These are phyloP conservation scores for Amphibolis antarctica DNA, from an alignment of 106 monocot species.

Conservation along the genomic window DNA sequence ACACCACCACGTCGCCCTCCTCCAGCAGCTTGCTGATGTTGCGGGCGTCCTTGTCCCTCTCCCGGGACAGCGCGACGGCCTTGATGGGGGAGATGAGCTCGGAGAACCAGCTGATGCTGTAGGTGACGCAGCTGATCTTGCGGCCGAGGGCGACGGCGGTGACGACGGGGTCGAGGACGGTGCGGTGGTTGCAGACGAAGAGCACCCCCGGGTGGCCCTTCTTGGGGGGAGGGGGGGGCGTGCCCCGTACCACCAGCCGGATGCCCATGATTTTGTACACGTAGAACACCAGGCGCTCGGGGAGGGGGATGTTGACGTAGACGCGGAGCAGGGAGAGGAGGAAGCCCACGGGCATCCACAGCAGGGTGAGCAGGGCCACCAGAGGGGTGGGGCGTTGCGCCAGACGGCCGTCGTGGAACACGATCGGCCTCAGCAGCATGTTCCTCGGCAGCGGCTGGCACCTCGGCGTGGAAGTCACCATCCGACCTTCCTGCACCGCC, in stretches of 20 bases:
- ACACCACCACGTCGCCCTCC: constrained; percentile 28
- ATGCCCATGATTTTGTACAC: constrained; percentile 31
- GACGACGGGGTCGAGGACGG: constrained; percentile 27
- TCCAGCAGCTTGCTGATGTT: constrained; percentile 49
- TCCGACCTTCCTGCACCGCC: constrained; percentile 23
- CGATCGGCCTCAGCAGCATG: constrained; percentile 16
- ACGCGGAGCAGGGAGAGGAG: constrained; percentile 16
- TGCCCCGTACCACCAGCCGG: constrained; percentile 21
- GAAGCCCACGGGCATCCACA: constrained; percentile 25
- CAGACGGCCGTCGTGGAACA: constrained; percentile 27
- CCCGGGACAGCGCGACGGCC: constrained; percentile 50
- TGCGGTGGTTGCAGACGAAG: constrained; percentile 38
- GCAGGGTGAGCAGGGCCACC: constrained; percentile 20
- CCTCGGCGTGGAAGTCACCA: constrained; percentile 16
- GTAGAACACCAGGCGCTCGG: constrained; percentile 23
- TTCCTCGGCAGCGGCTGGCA: constrained; percentile 11
- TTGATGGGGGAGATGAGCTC: constrained; percentile 78
- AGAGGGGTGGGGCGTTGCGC: constrained; percentile 13
- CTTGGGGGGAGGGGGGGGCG: constrained; percentile 16
- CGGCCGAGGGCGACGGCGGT: constrained; percentile 21
- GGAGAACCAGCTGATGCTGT: constrained; percentile 53
- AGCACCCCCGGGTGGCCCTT: constrained; percentile 25
- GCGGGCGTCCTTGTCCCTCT: constrained; percentile 47
- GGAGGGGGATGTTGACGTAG: constrained; percentile 27
- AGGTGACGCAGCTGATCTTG: constrained; percentile 34